Base-by-base conservation (phyloP, 371 early-diverging fungal genomes). In the Haplosporangium sp. region DNA sequence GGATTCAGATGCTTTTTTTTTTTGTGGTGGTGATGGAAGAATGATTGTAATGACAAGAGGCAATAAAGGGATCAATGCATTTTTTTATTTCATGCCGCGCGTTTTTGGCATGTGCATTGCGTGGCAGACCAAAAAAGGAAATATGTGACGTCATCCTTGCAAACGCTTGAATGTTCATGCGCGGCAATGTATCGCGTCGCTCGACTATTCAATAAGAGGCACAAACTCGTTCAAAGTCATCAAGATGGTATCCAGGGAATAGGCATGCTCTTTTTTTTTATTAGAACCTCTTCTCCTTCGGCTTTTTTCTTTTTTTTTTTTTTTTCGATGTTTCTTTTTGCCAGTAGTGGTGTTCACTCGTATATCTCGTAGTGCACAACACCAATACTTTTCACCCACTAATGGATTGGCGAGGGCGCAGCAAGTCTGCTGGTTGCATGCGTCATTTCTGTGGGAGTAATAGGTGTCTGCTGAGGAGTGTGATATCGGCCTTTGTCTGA, bases 381-480 rank as follows among this genome's bases (percentile, higher is more conserved):
- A 41, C 6, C 14, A 12, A 6, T 41, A 40, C 6, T 58, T 58
- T 42, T 43, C 23, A 10, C n/a, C 23, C 18, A 52, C 18, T 76
- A 76, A 50, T 76, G 76, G 55, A 77, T 71, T 10, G 68, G 77
- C n/a, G 79, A 68, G 23, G 72, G 72, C 10, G 72, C 73, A 13
- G 79, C 72, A 29, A 79, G 65, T 16, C 79, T 64, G 58, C 68
- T 64, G 6, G 69, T 69, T 2, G 68, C 64, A n/a, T 70, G 71
- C 45, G 79, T 72, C 73, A 79, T 68, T 41, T 79, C 79, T 23
- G 79, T 68, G 5, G 79, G 79, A 6, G 79, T 68, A 45, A 79
- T 68, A 38, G 79, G 79, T 7, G 59, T 61, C 47, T 79, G 67
- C 40, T 67, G 72, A 61, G 67, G 52, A 6, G 59, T 67, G 47